A percentile compares a stretch with the other conserved stretches of the same genome.
phyloP scores from a whole-genome alignment of 768 basidiomycete genomes.

The Mycena capillaripes region DNA sequence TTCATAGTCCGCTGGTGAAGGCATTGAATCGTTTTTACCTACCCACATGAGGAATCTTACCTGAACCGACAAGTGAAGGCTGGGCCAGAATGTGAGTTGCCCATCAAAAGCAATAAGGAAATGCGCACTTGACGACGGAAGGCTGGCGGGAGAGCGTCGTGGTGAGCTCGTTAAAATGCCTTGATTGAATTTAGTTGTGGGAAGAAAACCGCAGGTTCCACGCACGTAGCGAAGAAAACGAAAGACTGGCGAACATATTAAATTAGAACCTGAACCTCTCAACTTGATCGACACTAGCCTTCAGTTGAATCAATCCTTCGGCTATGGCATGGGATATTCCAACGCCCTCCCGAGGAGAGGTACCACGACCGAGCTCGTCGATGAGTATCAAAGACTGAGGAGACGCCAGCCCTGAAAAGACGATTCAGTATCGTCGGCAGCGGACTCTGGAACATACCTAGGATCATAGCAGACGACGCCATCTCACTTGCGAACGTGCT shows the following conservation, averaged over 20 bases:
- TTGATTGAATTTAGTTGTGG: constrained; percentile 43
- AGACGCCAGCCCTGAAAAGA: constrained; percentile 73
- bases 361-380: constrained; percentile 95
- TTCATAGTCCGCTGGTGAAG: constrained; percentile 68
- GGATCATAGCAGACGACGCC: constrained; percentile 91
- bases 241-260: constrained; percentile 66
- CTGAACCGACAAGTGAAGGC: constrained; percentile 87
- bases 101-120: not conserved
- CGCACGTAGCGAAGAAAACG: constrained; percentile 92
- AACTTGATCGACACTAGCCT: constrained; percentile 58
- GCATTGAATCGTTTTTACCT: not conserved
- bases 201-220: not conserved
- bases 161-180: constrained; percentile 87
- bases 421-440: not conserved
- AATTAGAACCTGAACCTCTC: not conserved
- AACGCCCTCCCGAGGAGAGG: constrained; percentile 84
- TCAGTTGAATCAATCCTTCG: constrained; percentile 79
- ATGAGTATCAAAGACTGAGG: constrained; percentile 82
- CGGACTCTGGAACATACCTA: constrained; percentile 61
- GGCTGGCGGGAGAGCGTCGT: constrained; percentile 83
- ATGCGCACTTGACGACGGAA: constrained; percentile 81
- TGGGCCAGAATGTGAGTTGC: constrained; percentile 44
- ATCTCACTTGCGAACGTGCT: constrained; percentile 98
- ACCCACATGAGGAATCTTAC: constrained; percentile 49
- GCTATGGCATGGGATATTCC: constrained; percentile 90